Percentiles rank a stretch among this genome's conserved stretches.
Evolutionary conservation across 345 rosid species (phyloP).

Genomic region (Populus euphratica): DNA sequence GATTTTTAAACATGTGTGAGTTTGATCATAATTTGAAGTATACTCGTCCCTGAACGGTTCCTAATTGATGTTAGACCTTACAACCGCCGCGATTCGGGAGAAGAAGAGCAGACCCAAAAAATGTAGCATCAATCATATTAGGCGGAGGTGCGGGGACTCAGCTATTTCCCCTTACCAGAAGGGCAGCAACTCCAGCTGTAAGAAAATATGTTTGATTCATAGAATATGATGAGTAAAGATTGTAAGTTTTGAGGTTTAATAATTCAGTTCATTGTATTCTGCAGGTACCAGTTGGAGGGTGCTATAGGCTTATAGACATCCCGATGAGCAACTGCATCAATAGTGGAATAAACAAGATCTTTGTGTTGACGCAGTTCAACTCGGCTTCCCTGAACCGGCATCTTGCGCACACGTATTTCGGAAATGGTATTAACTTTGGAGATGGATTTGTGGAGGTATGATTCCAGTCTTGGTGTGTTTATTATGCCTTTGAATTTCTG

Average conservation of each 20-base stretch:
- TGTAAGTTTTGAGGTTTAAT: conserved; percentile 3
- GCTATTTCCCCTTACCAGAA: conserved; percentile 84
- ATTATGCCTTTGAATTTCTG: too few species aligned
- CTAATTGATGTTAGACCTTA: conserved; percentile 38
- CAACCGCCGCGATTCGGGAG: conserved; percentile 48
- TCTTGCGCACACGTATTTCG: conserved; percentile 80
- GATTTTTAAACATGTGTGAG: neutral
- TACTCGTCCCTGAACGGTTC: neutral
- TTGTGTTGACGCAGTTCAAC: conserved; percentile 88
- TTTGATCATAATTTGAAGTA: neutral
- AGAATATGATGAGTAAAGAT: neutral
- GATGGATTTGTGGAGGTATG: conserved; percentile 96
- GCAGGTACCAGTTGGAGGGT: conserved; percentile 93
- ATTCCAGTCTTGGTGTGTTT: neutral
- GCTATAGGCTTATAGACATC: conserved; percentile 86
- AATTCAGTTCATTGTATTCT: conserved; percentile 9
- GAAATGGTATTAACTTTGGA: conserved; percentile 88
- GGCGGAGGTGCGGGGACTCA: conserved; percentile 96
- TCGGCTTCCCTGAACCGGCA: conserved; percentile 95
- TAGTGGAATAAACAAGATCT: conserved; percentile 90
- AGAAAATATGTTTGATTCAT: conserved; percentile 17
- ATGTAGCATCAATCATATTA: conserved; percentile 79
- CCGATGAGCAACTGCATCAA: conserved; percentile 99
- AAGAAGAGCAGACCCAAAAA: conserved; percentile 66
- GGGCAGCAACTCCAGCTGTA: conserved; percentile 95